Base-by-base conservation (phyloP, 2,329 filamentous ascomycete species). In the Fusarium musae region DNA sequence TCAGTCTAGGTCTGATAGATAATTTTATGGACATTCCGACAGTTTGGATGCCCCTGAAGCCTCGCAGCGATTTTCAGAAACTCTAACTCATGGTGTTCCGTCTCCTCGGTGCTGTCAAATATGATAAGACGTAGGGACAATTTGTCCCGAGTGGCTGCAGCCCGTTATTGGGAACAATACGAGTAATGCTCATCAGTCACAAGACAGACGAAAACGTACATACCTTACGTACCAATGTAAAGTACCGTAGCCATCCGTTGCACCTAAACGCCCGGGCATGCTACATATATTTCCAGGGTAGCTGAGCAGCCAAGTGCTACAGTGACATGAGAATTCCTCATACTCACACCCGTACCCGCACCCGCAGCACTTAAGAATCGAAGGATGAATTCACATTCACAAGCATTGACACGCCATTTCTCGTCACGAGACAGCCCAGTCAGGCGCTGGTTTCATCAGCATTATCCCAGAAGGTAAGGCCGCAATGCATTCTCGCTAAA, bases 401-500 rank as follows among this genome's bases (percentile, higher is more conserved):
- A 37, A 59, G 46, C 21, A 52, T 46, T 32, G 37, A 40, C 58
- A 43, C 19, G 44, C 21, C 32, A 44, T 39, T 47, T 39, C 19
- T 53, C 50, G 42, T 42, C 69, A 63, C 47, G 28, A 60, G 59
- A 28, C 44, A 71, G 57, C 58, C 58, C 37, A 43, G 69, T 50
- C 52, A 21, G 54, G 59, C 12, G 19, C 43, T 52, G 61, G 26
- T 30, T 42, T 34, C 30, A 46, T 26, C 28, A 61, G 37, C 36
- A 49, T 47, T 32, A 66, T 52, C 71, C 56, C 23, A 13, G 43
- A 32, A 53, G 46, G 36, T 74, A 73, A 73, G 66, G 71, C 62
- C 56, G 63, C 63, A 74, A 71, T 50, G 50, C 56, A 68, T 73
- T 30, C 23, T 42, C 62, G 52, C 62, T 43, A 65, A 65, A 37